These are phyloP conservation scores for Lagerstroemia speciosa DNA, from an alignment of 345 rosid genomes.

Conservation along the genomic window DNA sequence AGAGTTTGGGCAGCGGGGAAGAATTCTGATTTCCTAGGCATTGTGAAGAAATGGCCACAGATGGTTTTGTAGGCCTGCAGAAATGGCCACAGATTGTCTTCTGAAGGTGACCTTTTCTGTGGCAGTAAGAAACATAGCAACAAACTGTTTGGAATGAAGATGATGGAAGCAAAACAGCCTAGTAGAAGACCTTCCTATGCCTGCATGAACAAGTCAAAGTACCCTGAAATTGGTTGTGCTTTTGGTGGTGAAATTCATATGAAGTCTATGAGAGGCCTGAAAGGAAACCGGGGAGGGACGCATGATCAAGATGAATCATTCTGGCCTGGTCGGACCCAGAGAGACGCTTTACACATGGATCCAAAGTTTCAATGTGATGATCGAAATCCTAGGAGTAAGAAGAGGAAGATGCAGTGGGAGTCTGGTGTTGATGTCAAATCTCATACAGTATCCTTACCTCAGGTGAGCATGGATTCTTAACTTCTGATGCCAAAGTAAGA, in stretches of 20 bases:
- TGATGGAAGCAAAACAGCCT: slow-evolving; percentile 22
- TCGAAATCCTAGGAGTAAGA: slow-evolving; percentile 55
- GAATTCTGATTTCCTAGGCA: slow-evolving; percentile 38
- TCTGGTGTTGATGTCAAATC: slow-evolving; percentile 43
- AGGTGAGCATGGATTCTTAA: slow-evolving; percentile 41
- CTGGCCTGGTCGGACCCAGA: slow-evolving; percentile 39
- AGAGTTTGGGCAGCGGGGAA: slow-evolving; percentile 41
- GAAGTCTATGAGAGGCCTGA: slow-evolving; percentile 44
- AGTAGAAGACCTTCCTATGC: slow-evolving; percentile 24
- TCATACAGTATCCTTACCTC: slow-evolving; percentile 43
- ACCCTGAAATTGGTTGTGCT: slow-evolving; percentile 33
- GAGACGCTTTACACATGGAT: slow-evolving; percentile 39
- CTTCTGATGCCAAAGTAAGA: slow-evolving; percentile 46
- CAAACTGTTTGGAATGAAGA: slow-evolving; percentile 26
- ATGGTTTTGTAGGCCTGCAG: slow-evolving; percentile 44
- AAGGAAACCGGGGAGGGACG: slow-evolving; percentile 46
- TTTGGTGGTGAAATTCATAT: slow-evolving; percentile 42
- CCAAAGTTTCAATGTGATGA: slow-evolving; percentile 44
- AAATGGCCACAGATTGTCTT: slow-evolving; percentile 34
- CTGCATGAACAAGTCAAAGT: slow-evolving; percentile 27
- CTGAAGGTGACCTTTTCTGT: slow-evolving; percentile 36
- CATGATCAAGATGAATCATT: slow-evolving; percentile 32
- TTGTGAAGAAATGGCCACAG: slow-evolving; percentile 36
- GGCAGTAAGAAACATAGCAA: slow-evolving; percentile 29
- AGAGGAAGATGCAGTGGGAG: slow-evolving; percentile 45